Evolutionary conservation across 768 basidiomycete genomes (phyloP).

Genomic region (Trametes cingulata): DNA sequence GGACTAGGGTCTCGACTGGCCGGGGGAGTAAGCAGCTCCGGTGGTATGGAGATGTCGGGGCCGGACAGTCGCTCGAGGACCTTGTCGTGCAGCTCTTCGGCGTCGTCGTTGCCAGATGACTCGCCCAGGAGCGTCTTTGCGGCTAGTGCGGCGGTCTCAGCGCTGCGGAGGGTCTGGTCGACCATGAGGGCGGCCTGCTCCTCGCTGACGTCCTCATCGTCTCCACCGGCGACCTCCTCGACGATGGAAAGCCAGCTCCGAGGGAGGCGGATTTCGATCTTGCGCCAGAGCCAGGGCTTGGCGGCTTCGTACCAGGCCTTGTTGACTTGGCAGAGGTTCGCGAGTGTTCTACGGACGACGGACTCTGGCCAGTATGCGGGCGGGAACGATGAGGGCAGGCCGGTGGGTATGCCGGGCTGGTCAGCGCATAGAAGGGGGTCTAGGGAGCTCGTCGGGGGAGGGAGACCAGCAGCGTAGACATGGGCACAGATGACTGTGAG

Average conservation of each 20-base stretch:
- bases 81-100: constrained; percentile 57
- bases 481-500: constrained; percentile 72
- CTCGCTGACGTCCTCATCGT: constrained; percentile 45
- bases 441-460: constrained; percentile 56
- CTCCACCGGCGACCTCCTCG: constrained; percentile 75
- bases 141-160: constrained; percentile 60
- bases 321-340: constrained; percentile 74
- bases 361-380: constrained; percentile 70
- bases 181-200: constrained; percentile 65
- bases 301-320: constrained; percentile 79
- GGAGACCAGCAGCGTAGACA: constrained; percentile 64
- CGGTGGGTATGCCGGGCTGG: constrained; percentile 49
- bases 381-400: constrained; percentile 73
- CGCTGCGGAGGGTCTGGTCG: constrained; percentile 66
- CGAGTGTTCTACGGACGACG: constrained; percentile 61
- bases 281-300: constrained; percentile 87
- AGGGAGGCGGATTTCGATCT: constrained; percentile 80
- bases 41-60: constrained; percentile 71
- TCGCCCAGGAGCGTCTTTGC: constrained; percentile 39
- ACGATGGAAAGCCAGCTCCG: constrained; percentile 83
- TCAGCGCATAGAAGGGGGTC: constrained; percentile 62
- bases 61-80: constrained; percentile 56
- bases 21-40: constrained; percentile 75
- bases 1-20: constrained; percentile 86
- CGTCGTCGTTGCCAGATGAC: constrained; percentile 40